phyloP scores from a whole-genome alignment of 345 rosid genomes.

The Physaria fendleri region DNA sequence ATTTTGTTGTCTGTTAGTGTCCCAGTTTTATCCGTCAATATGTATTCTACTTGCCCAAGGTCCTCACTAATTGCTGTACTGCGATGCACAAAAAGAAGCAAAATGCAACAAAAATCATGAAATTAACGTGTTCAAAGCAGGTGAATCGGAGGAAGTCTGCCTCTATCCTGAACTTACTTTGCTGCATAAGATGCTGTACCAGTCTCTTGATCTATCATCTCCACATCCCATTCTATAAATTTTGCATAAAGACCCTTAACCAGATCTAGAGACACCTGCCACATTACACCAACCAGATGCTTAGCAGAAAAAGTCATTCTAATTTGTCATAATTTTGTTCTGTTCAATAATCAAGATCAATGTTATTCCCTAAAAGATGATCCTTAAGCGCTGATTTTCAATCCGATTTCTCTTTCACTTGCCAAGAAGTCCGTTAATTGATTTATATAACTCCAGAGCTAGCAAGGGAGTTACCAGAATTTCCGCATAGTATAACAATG shows the following conservation, averaged over 20 bases:
- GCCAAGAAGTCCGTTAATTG: not conserved
- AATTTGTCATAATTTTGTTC: not conserved
- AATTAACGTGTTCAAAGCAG: not conserved
- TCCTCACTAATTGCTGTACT: constrained; percentile 99
- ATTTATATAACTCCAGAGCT: not conserved
- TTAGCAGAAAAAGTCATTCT: constrained; percentile 5
- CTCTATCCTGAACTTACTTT: constrained; percentile 55
- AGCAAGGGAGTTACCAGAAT: not conserved
- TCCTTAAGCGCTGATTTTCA: not conserved
- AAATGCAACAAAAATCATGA: not conserved
- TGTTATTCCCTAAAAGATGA: not conserved
- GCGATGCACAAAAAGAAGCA: constrained; percentile 48
- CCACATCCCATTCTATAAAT: constrained; percentile 84
- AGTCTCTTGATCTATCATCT: constrained; percentile 86
- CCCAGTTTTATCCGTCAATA: constrained; percentile 98
- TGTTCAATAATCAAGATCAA: not conserved
- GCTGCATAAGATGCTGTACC: constrained; percentile 76
- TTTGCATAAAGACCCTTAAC: constrained; percentile 93
- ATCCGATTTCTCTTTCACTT: constrained; percentile 1
- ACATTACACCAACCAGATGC: constrained; percentile 12
- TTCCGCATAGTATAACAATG: not conserved
- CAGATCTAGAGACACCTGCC: constrained; percentile 91
- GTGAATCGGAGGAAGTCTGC: constrained; percentile 10
- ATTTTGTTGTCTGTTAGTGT: constrained; percentile 93
- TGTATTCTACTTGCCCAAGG: constrained; percentile 98